Evolutionary conservation across 371 early-diverging fungal species (phyloP), one percentile per base, ranked within the genome.

Genomic region (Syncephalis plumigaleata): DNA sequence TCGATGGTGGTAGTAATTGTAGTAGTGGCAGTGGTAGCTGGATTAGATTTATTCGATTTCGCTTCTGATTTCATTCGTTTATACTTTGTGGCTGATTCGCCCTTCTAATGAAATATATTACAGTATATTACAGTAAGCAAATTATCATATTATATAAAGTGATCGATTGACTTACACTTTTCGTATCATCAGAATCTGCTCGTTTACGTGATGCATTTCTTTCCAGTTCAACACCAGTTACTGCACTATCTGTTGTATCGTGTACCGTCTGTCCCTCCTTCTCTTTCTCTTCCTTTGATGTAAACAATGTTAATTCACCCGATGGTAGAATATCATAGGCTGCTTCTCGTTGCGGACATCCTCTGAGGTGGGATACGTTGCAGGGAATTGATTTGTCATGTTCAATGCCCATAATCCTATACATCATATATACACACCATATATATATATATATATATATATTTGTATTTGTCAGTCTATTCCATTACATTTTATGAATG

Each of bases 391-490:
- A 42, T 47, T 11, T 18, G 36, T 16, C 11, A 47, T 31, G 9
- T 20, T n/a, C 45, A 60, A 42, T 20, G 58, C 45, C 60, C 60
- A 55, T n/a, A 51, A 25, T 2, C 48, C 55, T 43, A 39, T 27
- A n/a, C 15, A 9, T 36, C 16, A 15, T 9, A 11, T 47, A 31
- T n/a, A n/a, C n/a, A n/a, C n/a, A n/a, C n/a, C n/a, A n/a, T n/a
- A n/a, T n/a, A n/a, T n/a, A n/a, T n/a, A n/a, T n/a, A n/a, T n/a
- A 25, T 39, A 27, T 37, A 27, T 9, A 38, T 1, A 18, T 24
- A 15, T 16, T 51, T 9, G 16, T 48, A 16, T 37, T 37, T 11
- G 11, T 37, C 9, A n/a, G 37, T n/a, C 20, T 18, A 9, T 45
- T 22, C 16, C 25, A 21, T 1, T 9, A 4, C 20, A 16, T 9